These are phyloP conservation scores for Besnoitia besnoiti DNA, from an alignment of 169 alveolate genomes.

Conservation along the genomic window DNA sequence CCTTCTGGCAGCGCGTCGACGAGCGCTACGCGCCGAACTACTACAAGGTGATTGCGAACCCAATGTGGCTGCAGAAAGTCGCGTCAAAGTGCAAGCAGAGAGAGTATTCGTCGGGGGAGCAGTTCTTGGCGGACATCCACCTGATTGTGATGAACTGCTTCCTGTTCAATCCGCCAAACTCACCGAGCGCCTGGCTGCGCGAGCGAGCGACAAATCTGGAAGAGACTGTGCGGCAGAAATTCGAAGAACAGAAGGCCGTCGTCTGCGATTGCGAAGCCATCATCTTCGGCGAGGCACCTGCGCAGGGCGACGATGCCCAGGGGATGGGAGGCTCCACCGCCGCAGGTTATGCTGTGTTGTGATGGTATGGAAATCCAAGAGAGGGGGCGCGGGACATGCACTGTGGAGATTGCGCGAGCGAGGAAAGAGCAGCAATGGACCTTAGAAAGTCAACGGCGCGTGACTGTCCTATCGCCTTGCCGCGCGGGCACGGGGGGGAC, in stretches of 20 bases:
- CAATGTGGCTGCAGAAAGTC: constrained; percentile 84
- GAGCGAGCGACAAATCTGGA: constrained; percentile 62
- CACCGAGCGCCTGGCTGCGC: constrained; percentile 69
- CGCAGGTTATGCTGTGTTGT: too few relatives aligned
- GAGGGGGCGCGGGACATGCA: too few relatives aligned
- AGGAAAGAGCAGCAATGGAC: too few relatives aligned
- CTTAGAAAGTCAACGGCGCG: too few relatives aligned
- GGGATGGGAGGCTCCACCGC: too few relatives aligned
- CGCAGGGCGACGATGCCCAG: too few relatives aligned
- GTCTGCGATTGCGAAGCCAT: not conserved
- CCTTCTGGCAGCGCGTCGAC: constrained; percentile 80
- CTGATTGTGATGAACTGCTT: constrained; percentile 84
- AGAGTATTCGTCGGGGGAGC: constrained; percentile 75
- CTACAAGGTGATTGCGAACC: constrained; percentile 79
- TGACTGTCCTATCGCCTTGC: too few relatives aligned
- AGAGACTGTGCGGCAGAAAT: not conserved
- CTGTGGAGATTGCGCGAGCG: too few relatives aligned
- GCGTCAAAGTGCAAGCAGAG: constrained; percentile 79
- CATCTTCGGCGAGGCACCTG: too few relatives aligned
- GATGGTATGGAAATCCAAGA: too few relatives aligned
- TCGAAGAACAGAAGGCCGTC: not conserved
- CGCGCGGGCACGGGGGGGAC: too few relatives aligned
- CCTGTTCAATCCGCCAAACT: constrained; percentile 78
- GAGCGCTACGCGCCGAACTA: constrained; percentile 87
- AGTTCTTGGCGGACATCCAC: constrained; percentile 79